phyloP scores from a whole-genome alignment of 768 basidiomycete genomes.

The Calocybe cyanea region DNA sequence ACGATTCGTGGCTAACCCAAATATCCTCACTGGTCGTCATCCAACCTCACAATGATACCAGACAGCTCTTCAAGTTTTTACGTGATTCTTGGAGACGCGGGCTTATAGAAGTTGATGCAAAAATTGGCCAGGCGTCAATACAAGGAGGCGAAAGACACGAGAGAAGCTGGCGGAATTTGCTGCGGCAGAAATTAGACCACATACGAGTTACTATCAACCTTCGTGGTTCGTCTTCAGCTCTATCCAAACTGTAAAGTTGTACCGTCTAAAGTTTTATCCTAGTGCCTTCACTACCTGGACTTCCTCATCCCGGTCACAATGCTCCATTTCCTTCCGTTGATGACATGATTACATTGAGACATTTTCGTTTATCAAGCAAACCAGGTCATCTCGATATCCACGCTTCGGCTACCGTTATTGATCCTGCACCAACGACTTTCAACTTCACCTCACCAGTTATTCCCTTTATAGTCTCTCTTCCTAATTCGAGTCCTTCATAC shows the following conservation, averaged over 20 bases:
- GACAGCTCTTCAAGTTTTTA: conserved; percentile 45
- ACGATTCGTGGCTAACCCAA: conserved; percentile 54
- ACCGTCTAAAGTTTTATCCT: conserved; percentile 8
- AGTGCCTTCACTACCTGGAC: conserved; percentile 66
- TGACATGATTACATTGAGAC: conserved; percentile 56
- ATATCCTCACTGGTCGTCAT: conserved; percentile 50
- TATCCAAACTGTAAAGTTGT: neutral
- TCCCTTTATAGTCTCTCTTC: conserved; percentile 60
- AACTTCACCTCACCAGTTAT: conserved; percentile 50
- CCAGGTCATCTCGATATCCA: conserved; percentile 32
- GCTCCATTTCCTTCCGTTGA: conserved; percentile 52
- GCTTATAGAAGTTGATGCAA: conserved; percentile 37
- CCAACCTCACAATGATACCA: conserved; percentile 49
- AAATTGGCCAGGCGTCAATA: conserved; percentile 40
- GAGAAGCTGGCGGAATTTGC: conserved; percentile 44
- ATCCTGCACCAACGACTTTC: conserved; percentile 52
- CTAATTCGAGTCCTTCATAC: conserved; percentile 19
- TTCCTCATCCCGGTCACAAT: conserved; percentile 55
- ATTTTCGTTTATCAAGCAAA: conserved; percentile 42
- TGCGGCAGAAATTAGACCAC: conserved; percentile 38
- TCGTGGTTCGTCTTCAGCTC: conserved; percentile 43
- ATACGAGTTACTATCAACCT: conserved; percentile 44
- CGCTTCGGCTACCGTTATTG: conserved; percentile 54
- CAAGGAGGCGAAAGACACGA: conserved; percentile 46
- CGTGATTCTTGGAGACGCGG: conserved; percentile 58